Percentiles rank a stretch among this genome's conserved stretches.
Conservation (phyloP, 140 eudicot genomes). For the Oenanthe javanica region DNA sequence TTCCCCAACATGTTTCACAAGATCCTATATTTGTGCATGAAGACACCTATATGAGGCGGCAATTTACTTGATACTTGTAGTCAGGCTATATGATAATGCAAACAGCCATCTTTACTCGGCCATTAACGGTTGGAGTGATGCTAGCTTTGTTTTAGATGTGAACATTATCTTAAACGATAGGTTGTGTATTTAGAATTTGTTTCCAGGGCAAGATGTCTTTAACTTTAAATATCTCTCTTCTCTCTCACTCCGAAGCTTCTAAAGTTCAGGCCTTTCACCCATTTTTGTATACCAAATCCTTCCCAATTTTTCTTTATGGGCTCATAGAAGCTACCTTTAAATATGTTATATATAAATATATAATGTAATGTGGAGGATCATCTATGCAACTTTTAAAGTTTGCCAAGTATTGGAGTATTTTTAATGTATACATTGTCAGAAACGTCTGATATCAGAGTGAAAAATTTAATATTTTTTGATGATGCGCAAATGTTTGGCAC, state of each 20-base stretch:
- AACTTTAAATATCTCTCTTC: background rate
- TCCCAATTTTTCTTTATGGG: background rate
- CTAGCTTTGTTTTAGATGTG: background rate
- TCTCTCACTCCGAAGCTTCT: background rate
- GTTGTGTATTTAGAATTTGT: background rate
- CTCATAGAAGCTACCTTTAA: background rate
- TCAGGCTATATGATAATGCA: background rate
- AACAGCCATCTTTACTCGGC: background rate
- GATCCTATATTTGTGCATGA: slow-evolving; percentile 57
- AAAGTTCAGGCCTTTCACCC: background rate
- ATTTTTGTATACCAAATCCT: background rate
- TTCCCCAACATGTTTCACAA: slow-evolving; percentile 25
- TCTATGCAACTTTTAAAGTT: background rate
- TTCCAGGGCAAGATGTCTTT: background rate
- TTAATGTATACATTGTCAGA: too few relatives aligned
- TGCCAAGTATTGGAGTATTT: background rate
- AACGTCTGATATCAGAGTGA: too few relatives aligned
- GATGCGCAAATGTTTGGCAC: too few relatives aligned
- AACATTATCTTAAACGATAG: background rate
- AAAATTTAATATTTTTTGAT: too few relatives aligned
- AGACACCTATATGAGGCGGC: slow-evolving; percentile 58
- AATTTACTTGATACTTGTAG: slow-evolving; percentile 14
- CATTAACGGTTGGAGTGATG: background rate
- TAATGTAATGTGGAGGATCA: background rate
- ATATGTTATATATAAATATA: too few relatives aligned